Evolutionary conservation across 2,329 filamentous ascomycete species (phyloP), one percentile per base, ranked within the genome.

Genomic region (Metarhizium sp.): DNA sequence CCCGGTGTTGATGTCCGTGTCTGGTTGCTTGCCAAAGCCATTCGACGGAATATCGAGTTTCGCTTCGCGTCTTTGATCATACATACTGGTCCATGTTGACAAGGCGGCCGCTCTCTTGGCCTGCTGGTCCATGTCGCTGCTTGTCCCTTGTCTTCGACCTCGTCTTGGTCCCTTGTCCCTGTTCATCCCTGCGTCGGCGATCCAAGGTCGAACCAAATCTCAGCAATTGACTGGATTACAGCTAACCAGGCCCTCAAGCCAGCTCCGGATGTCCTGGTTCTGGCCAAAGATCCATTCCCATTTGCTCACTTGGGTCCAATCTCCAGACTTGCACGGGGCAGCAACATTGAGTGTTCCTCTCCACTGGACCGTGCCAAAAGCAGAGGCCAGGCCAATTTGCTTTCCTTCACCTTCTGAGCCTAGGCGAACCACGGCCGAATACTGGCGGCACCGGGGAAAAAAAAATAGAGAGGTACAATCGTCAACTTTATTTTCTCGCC

Each of bases 131-230:
- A 13, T 16, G 40, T 42, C 40, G 40, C 40, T 6, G 11, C 40
- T n/a, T n/a, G 40, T 42, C 40, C n/a, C 40, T 14, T 18, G 14
- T 20, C 42, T 16, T 45, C n/a, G 6, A 18, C 18, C 18, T 45
- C n/a, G 42, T 16, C 42, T 16, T 18, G 16, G 42, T 45, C 42
- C 42, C n/a, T 11, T 18, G 16, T 16, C 42, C 42, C 10, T 45
- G 42, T 45, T 30, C 57, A 67, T 65, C 66, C 66, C 66, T 68
- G 66, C 66, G 67, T 60, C 63, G 64, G 60, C 66, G 66, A 68
- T 68, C 66, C 62, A 60, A 62, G 59, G 59, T 62, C 63, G 60
- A 42, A 40, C 40, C 54, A 60, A 60, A 66, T 45, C 51, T 55
- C 50, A 53, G 48, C 50, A 8, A 52, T n/a, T 30, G 50, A 40